Percentiles rank a stretch among this genome's conserved stretches.
phyloP scores from a whole-genome alignment of 495 filamentous ascomycete species.

The Evernia prunastri region DNA sequence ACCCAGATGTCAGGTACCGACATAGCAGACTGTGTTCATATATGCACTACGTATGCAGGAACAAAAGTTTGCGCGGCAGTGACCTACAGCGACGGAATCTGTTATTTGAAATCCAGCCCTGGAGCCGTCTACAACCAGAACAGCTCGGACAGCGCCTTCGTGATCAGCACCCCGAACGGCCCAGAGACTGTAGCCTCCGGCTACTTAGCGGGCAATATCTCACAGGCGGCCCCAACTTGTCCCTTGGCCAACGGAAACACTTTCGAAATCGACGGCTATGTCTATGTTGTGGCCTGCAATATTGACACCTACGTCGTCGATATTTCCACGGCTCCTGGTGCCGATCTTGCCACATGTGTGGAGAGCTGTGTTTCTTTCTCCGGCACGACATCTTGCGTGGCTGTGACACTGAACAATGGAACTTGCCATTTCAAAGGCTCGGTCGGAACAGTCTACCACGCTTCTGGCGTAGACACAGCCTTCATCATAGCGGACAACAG shows the following conservation, averaged over 20 bases:
- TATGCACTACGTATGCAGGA: neutral
- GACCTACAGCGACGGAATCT: neutral
- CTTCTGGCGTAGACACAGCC: neutral
- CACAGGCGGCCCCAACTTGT: neutral
- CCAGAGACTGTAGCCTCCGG: neutral
- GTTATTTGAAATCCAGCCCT: neutral
- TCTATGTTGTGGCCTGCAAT: neutral
- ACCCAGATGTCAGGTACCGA: neutral
- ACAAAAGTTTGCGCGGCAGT: neutral
- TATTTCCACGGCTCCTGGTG: neutral
- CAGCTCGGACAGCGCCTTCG: constrained; percentile 1
- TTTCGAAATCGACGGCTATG: neutral
- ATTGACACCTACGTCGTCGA: neutral
- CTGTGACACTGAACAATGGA: neutral
- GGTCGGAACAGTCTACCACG: neutral
- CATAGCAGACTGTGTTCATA: neutral
- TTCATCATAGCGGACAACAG: neutral
- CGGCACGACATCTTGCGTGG: neutral
- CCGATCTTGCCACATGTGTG: constrained; percentile 4
- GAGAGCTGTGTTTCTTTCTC: neutral
- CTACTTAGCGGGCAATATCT: neutral
- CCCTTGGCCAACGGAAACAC: neutral
- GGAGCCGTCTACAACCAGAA: neutral
- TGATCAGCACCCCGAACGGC: neutral
- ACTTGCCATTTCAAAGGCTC: neutral